Evolutionary conservation across 2,329 filamentous ascomycete species (phyloP).

Genomic region (Fusarium poae): DNA sequence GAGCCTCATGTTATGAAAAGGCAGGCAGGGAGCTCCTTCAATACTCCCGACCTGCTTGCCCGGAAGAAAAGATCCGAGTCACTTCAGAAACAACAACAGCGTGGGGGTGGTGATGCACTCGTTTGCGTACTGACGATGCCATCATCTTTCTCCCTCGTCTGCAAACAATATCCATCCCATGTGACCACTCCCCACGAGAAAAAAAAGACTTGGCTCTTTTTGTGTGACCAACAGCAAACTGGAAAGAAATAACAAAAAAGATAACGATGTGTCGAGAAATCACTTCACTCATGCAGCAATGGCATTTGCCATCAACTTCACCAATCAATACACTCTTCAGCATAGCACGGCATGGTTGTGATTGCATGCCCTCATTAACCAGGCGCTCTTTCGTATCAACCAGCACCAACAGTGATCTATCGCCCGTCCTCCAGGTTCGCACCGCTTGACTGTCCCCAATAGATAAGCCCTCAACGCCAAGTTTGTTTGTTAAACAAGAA

Average conservation of each 20-base stretch:
- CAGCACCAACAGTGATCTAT: slow-evolving; percentile 38
- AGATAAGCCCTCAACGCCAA: slow-evolving; percentile 39
- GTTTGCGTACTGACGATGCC: slow-evolving; percentile 17
- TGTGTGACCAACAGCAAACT: slow-evolving; percentile 7
- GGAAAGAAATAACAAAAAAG: slow-evolving; percentile 9
- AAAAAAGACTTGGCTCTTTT: slow-evolving; percentile 3
- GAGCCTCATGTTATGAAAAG: background rate
- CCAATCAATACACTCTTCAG: slow-evolving; percentile 25
- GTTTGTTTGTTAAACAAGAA: slow-evolving; percentile 30
- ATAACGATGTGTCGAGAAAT: slow-evolving; percentile 27
- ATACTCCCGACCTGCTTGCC: background rate
- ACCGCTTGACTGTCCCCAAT: slow-evolving; percentile 23
- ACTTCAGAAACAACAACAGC: slow-evolving; percentile 15
- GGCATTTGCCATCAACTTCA: slow-evolving; percentile 23
- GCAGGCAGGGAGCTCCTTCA: background rate
- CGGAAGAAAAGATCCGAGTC: slow-evolving; percentile 29
- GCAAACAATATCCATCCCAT: slow-evolving; percentile 12
- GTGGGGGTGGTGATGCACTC: slow-evolving; percentile 11
- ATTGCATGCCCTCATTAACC: slow-evolving; percentile 34
- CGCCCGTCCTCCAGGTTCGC: slow-evolving; percentile 19
- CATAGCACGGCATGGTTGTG: slow-evolving; percentile 31
- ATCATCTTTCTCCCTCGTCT: slow-evolving; percentile 10
- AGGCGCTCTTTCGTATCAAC: slow-evolving; percentile 34
- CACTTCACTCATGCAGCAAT: slow-evolving; percentile 14
- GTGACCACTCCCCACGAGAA: slow-evolving; percentile 14